Conservation (phyloP, 2,329 filamentous ascomycete genomes). For the Fusarium subtropicale region DNA sequence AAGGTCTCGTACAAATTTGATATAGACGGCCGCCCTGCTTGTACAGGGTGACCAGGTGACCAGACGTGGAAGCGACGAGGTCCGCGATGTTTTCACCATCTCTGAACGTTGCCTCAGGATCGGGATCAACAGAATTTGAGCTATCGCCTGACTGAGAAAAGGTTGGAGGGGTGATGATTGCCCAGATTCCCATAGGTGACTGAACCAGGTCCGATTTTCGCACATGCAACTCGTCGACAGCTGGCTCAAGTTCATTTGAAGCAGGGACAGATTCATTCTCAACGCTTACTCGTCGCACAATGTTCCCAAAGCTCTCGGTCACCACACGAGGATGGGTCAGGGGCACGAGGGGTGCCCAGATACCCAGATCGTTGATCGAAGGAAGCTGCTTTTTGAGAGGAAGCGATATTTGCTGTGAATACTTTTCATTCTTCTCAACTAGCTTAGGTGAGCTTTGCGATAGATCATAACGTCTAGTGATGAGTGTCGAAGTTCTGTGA, state of each 20-base stretch:
- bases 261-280: constrained; percentile 66
- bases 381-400: constrained; percentile 37
- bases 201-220: constrained; percentile 45
- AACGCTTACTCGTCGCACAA: constrained; percentile 72
- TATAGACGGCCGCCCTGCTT: constrained; percentile 60
- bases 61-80: constrained; percentile 43
- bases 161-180: constrained; percentile 68
- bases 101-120: constrained; percentile 40
- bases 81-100: constrained; percentile 38
- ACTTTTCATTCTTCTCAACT: constrained; percentile 51
- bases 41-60: constrained; percentile 52
- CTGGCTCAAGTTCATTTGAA: constrained; percentile 76
- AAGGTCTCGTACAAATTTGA: constrained; percentile 49
- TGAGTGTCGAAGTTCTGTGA: constrained; percentile 69
- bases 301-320: constrained; percentile 78
- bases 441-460: constrained; percentile 38
- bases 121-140: constrained; percentile 18
- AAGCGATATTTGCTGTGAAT: constrained; percentile 54
- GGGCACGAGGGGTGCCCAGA: constrained; percentile 66
- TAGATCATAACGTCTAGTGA: constrained; percentile 53
- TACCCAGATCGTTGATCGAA: constrained; percentile 42
- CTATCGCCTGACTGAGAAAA: constrained; percentile 33
- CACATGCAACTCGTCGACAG: constrained; percentile 70
- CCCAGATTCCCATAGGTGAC: constrained; percentile 76
- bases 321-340: constrained; percentile 73